Base-by-base conservation (phyloP, 1,284 basidiomycete genomes). In the Veloporphyrellus conicus region DNA sequence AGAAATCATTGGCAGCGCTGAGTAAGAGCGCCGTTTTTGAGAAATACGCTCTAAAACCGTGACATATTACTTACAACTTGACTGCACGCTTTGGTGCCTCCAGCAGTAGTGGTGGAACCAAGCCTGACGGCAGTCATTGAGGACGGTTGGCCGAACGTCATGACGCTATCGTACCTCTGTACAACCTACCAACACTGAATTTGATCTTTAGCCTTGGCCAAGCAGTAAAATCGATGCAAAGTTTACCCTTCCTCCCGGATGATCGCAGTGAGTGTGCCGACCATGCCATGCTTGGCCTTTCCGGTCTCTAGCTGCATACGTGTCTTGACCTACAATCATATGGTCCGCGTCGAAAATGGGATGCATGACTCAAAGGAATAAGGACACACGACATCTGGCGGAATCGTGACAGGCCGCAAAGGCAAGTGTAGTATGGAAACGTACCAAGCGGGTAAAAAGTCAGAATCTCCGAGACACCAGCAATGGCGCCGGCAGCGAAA, bases 21-120 rank as follows among this genome's bases (percentile, higher is more conserved):
- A 44, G 56, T 25, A 45, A 19, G 36, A 32, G 15, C 16, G 31
- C 27, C 10, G 15, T n/a, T 25, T 25, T 19, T 42, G 28, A 47
- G 37, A 20, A 20, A 37, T 9, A 14, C 12, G 3, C 2, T 7
- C 4, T n/a, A 9, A 41, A n/a, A 39, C 18, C 20, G 42, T 6
- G 15, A 20, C 40, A 42, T 27, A 25, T 4, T 11, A 71, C 81
- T 49, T 54, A 89, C 90, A 93, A 99, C 78, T 99, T 99, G 52
- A 94, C 88, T 16, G 95, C 95, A 71, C 95, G 84, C 74, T 99
- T 99, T 5, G 95, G 96, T 19, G 96, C 96, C 71, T 99, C 95
- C 47, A 99, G 75, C 64, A 98, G 81, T 22, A 99, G 71, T 18
- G 96, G 96, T 7, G 96, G 92, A 18, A 93, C 83, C 49, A 99